Conservation (phyloP, 176 grass and related monocot species). For the Phoenix roebelenii region DNA sequence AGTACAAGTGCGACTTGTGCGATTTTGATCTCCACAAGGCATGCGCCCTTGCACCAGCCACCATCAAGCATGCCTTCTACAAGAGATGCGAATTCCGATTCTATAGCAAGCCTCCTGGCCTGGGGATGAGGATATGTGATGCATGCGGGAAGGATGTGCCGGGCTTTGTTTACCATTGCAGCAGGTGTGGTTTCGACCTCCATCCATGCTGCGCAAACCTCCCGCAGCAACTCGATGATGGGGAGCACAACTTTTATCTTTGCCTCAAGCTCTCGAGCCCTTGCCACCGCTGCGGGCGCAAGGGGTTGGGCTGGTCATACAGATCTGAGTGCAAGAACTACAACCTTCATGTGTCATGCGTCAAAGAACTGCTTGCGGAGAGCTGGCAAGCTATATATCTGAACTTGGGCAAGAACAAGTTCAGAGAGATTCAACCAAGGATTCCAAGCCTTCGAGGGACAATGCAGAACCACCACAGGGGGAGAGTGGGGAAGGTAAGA, state of each 20-base stretch:
- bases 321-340: constrained; percentile 28
- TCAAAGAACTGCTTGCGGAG: constrained; percentile 29
- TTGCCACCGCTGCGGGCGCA: constrained; percentile 26
- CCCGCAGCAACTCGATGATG: constrained; percentile 17
- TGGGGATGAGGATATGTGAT: constrained; percentile 14
- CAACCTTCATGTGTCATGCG: constrained; percentile 26
- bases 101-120: constrained; percentile 15
- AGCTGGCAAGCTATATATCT: constrained; percentile 30
- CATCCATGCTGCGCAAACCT: constrained; percentile 33
- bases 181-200: constrained; percentile 22
- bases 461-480: constrained; percentile 25
- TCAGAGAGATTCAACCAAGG: constrained; percentile 5
- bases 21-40: constrained; percentile 35
- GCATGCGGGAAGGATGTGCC: constrained; percentile 22
- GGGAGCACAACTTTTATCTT: constrained; percentile 22
- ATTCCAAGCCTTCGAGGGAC: constrained; percentile 21
- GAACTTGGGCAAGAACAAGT: constrained; percentile 5
- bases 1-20: constrained; percentile 20
- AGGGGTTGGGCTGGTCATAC: constrained; percentile 27
- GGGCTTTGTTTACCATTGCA: constrained; percentile 29
- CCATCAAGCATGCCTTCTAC: constrained; percentile 23
- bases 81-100: constrained; percentile 24
- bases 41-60: constrained; percentile 22
- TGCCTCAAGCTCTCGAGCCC: constrained; percentile 19
- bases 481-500: constrained; percentile 15